Evolutionary conservation across 1,284 basidiomycete genomes (phyloP).

Genomic region (Ganoderma leucocontextum): DNA sequence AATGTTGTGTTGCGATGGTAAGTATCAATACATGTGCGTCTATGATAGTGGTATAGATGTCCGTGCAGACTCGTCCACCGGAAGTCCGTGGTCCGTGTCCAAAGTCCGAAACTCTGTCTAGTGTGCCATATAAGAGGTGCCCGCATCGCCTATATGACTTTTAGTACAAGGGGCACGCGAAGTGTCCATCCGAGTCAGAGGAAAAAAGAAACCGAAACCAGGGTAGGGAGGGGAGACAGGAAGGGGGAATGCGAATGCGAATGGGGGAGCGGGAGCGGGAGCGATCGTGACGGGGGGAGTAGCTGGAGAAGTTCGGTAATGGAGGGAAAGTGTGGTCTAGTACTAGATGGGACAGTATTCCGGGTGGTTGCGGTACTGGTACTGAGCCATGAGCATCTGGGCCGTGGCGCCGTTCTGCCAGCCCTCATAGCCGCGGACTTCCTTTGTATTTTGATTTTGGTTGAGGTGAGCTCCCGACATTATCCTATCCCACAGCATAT

Average conservation of each 20-base stretch:
- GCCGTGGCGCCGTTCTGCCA: not conserved
- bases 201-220: not conserved
- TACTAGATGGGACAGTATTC: not conserved
- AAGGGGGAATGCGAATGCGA: no score
- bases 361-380: not conserved
- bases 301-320: not conserved
- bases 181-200: not conserved
- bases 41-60: not conserved
- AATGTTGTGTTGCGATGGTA: not conserved
- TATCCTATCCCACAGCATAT: not conserved
- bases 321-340: not conserved
- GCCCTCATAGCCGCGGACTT: not conserved
- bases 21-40: not conserved
- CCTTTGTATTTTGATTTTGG: not conserved
- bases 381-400: not conserved
- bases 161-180: not conserved
- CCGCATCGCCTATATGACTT: not conserved
- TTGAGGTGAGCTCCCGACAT: not conserved
- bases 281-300: not conserved
- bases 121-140: slow-evolving; percentile 5
- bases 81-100: slow-evolving; percentile 1
- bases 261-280: not conserved
- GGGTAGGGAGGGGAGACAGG: not conserved
- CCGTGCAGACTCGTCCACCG: not conserved
- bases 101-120: not conserved